Evolutionary conservation across 2,329 filamentous ascomycete species (phyloP).

Genomic region (Pyrenochaeta sp.): DNA sequence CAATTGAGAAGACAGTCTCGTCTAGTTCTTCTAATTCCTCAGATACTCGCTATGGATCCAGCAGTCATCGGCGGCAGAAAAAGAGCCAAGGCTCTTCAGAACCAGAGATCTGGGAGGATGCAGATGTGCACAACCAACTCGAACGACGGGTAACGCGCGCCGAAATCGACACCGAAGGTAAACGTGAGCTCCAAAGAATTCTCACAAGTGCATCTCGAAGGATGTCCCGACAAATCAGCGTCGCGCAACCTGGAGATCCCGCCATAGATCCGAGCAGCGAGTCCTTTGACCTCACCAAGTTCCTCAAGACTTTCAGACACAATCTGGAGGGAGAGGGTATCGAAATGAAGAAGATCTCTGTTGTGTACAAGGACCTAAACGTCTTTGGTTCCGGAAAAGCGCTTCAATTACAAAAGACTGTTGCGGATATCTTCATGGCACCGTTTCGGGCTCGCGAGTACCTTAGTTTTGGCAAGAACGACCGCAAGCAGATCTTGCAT

Average conservation of each 20-base stretch:
- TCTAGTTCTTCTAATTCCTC: conserved; percentile 29
- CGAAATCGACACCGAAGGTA: conserved; percentile 35
- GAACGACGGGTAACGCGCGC: conserved; percentile 23
- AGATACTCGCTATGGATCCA: conserved; percentile 22
- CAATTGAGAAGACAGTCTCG: conserved; percentile 16
- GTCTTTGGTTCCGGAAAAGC: conserved; percentile 73
- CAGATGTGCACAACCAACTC: conserved; percentile 7
- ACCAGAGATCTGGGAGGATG: conserved; percentile 8
- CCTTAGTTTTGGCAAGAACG: conserved; percentile 51
- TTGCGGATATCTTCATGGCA: conserved; percentile 65
- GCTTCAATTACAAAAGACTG: conserved; percentile 73
- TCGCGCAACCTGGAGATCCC: conserved; percentile 52
- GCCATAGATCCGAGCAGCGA: conserved; percentile 62
- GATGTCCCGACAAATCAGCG: conserved; percentile 27
- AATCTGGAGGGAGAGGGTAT: conserved; percentile 65
- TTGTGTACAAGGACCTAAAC: conserved; percentile 71
- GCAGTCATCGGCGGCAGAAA: conserved; percentile 9
- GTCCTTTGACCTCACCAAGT: conserved; percentile 64
- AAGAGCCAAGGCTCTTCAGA: conserved; percentile 12
- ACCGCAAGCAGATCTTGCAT: conserved; percentile 64
- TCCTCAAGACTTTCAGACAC: conserved; percentile 59
- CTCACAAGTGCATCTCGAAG: conserved; percentile 34
- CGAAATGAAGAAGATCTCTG: conserved; percentile 63
- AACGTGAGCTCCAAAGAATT: conserved; percentile 36
- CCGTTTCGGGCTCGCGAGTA: conserved; percentile 67